phyloP scores from a whole-genome alignment of 2,329 filamentous ascomycete species.

The Alternaria alternata region DNA sequence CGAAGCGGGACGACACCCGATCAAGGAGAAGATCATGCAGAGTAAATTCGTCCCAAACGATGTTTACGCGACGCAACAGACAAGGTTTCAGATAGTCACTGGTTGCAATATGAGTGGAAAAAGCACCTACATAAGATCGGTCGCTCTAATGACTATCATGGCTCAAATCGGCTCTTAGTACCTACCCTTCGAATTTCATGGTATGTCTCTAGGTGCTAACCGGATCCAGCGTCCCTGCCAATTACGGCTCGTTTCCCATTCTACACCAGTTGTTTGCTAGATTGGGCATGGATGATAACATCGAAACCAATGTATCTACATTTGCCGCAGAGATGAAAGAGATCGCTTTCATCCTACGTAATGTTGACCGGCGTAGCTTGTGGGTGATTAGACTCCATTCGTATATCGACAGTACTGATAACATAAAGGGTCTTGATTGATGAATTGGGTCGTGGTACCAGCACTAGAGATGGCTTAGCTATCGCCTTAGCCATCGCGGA shows the following conservation, averaged over 20 bases:
- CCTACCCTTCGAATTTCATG: not conserved
- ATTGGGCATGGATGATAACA: slow-evolving; percentile 84
- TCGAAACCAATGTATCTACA: slow-evolving; percentile 90
- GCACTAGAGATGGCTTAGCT: slow-evolving; percentile 84
- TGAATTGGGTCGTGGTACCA: slow-evolving; percentile 90
- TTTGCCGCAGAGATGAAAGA: slow-evolving; percentile 97
- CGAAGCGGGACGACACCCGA: slow-evolving; percentile 78
- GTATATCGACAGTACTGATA: not conserved
- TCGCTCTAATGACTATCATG: slow-evolving; percentile 89
- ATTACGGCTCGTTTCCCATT: slow-evolving; percentile 82
- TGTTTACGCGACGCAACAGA: slow-evolving; percentile 80
- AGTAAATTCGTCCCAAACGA: slow-evolving; percentile 86
- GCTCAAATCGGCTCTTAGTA: slow-evolving; percentile 86
- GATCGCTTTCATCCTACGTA: slow-evolving; percentile 89
- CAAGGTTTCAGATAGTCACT: slow-evolving; percentile 90
- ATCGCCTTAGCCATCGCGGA: slow-evolving; percentile 93
- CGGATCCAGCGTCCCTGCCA: slow-evolving; percentile 70
- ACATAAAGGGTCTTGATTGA: slow-evolving; percentile 74
- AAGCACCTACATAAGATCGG: slow-evolving; percentile 88
- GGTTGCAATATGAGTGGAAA: slow-evolving; percentile 98
- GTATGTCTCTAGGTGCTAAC: slow-evolving; percentile 13
- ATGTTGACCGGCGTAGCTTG: slow-evolving; percentile 78
- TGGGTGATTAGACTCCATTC: slow-evolving; percentile 13
- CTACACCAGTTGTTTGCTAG: slow-evolving; percentile 86
- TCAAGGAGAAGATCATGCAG: slow-evolving; percentile 75